A percentile compares a stretch with the other conserved stretches of the same genome.
Evolutionary conservation across 2,329 filamentous ascomycete genomes (phyloP).

Genomic region (Conoideocrella luteorostrata): DNA sequence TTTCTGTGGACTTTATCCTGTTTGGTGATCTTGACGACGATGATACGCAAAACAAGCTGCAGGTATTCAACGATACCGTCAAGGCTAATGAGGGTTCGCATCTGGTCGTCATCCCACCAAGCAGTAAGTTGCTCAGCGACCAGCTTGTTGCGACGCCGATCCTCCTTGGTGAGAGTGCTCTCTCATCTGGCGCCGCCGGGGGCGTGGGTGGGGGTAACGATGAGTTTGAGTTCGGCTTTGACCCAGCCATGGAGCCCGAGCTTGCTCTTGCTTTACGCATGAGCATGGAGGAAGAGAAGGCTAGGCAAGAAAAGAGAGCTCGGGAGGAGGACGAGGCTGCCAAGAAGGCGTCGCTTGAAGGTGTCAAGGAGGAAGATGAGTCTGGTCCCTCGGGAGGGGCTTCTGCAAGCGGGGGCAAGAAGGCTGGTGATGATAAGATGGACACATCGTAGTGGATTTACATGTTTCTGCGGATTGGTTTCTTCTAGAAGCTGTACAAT

Average conservation of each 20-base stretch:
- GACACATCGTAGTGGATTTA: constrained; percentile 60
- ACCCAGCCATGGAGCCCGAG: constrained; percentile 87
- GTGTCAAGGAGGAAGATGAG: constrained; percentile 75
- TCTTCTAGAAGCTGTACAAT: constrained; percentile 27
- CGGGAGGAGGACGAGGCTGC: constrained; percentile 67
- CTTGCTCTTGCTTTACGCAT: constrained; percentile 89
- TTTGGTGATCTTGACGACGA: constrained; percentile 93
- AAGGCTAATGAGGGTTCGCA: constrained; percentile 89
- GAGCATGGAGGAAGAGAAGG: constrained; percentile 98
- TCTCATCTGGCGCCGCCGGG: constrained; percentile 35
- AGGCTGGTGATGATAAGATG: constrained; percentile 64
- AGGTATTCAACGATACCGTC: constrained; percentile 88
- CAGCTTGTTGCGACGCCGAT: constrained; percentile 86
- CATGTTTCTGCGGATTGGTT: constrained; percentile 6
- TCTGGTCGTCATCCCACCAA: constrained; percentile 83
- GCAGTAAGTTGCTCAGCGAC: constrained; percentile 86
- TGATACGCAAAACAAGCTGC: constrained; percentile 82
- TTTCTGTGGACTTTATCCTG: constrained; percentile 87
- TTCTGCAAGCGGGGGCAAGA: constrained; percentile 36
- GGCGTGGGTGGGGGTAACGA: constrained; percentile 57
- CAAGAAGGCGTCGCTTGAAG: constrained; percentile 70
- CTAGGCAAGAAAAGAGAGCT: constrained; percentile 79
- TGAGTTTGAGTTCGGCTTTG: constrained; percentile 72
- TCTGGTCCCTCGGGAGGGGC: constrained; percentile 47
- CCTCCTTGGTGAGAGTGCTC: constrained; percentile 70